Base-by-base conservation (phyloP, 805 yeast genomes). In the Ogataea minuta region DNA sequence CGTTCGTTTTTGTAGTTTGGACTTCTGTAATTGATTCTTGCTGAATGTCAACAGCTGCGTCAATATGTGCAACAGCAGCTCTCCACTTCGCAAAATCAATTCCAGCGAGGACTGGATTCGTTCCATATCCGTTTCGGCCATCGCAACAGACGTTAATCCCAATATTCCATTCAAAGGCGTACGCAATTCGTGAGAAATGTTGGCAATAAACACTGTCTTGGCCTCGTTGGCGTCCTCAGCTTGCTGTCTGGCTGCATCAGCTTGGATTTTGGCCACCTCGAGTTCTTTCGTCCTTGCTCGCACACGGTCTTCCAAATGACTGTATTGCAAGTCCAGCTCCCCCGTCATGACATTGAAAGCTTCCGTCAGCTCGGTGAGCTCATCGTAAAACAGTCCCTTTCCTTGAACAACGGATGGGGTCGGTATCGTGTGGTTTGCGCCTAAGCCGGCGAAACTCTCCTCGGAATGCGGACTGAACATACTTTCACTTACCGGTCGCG, bases 111-210 rank as follows among this genome's bases (percentile, higher is more conserved):
- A 81, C 52, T 84, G 83, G 10, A 89, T 79, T 48, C 80, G 78
- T 10, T 68, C 62, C 4, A 71, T 70, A 49, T 86, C 91, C 20
- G 70, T 70, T 58, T 93, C 98, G 14, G 85, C 93, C 85, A 89
- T 79, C 5, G 96, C 90, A 41, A 91, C 84, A 2, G 95, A 84
- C 0, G 97, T 86, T 90, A 91, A 86, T 47, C 98, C 98, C 39
- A 93, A 67, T 28, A 93, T 93, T 58, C 99, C 99, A 60, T 93
- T 93, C 46, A 93, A 68, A 2, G 99, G 99, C 0, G 98, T 93
- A 52, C 98, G 76, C 56, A 93, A 70, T 66, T 93, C 99, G 60
- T 88, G 96, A 0, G 96, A 86, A 12, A 88, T 89, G 50, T 90
- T 86, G 2, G 96, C 96, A 53, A 88, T 82, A 58, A 88, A 88